These are phyloP conservation scores for Salix udensis DNA, from an alignment of 345 rosid genomes.

Conservation along the genomic window DNA sequence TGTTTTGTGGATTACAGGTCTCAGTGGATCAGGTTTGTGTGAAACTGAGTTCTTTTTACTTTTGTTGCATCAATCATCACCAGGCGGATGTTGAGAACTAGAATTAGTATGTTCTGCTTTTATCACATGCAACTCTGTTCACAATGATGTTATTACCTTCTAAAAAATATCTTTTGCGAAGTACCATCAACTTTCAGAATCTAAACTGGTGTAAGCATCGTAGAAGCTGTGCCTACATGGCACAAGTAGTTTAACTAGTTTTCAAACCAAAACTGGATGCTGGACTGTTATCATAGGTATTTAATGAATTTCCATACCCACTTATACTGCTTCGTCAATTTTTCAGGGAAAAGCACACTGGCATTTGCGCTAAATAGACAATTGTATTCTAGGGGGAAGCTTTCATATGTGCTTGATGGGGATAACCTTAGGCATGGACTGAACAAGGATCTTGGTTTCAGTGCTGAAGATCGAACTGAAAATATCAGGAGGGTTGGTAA, in stretches of 20 bases:
- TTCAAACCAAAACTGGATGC: neutral
- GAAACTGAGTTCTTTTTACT: neutral
- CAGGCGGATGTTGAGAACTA: neutral
- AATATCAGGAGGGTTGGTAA: constrained; percentile 90
- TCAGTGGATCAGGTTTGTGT: constrained; percentile 84
- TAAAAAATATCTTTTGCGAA: neutral
- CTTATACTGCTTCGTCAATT: neutral
- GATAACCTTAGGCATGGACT: constrained; percentile 90
- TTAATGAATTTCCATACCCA: neutral
- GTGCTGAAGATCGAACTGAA: constrained; percentile 81
- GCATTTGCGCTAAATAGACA: constrained; percentile 77
- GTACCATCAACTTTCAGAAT: neutral
- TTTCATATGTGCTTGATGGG: constrained; percentile 83
- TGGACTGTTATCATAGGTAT: neutral
- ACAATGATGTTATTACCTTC: neutral
- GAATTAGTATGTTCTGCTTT: neutral
- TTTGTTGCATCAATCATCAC: neutral
- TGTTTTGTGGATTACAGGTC: constrained; percentile 94
- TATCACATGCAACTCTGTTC: neutral
- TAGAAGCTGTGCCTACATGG: neutral
- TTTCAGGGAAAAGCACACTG: constrained; percentile 86
- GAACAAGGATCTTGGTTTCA: constrained; percentile 78
- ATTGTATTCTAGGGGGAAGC: constrained; percentile 56
- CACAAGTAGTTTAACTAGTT: neutral
- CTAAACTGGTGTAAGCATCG: neutral